Conservation (phyloP, 2,329 filamentous ascomycete species). For the Xylariaceae sp. region DNA sequence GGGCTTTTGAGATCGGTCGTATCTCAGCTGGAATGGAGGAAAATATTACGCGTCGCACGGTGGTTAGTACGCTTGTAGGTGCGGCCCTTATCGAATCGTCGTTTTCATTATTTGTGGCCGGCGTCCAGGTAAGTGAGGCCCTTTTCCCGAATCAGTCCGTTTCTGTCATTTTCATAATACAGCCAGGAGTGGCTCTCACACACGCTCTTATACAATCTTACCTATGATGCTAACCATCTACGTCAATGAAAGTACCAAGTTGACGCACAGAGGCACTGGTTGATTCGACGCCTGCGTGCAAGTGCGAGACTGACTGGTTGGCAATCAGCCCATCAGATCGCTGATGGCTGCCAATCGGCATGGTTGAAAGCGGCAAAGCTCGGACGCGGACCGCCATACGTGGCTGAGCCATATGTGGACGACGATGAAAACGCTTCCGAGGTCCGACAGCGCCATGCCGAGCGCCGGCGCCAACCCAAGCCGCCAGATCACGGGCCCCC, state of each 20-base stretch:
- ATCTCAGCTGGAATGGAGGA: constrained; percentile 71
- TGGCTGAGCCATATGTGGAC: constrained; percentile 33
- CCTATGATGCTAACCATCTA: constrained; percentile 4
- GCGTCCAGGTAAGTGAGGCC: constrained; percentile 56
- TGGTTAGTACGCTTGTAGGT: constrained; percentile 73
- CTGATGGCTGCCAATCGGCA: constrained; percentile 74
- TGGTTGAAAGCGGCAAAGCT: constrained; percentile 75
- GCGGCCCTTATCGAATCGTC: constrained; percentile 78
- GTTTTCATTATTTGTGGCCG: constrained; percentile 83
- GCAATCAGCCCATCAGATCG: constrained; percentile 78
- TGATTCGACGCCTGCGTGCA: constrained; percentile 68
- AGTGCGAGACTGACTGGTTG: constrained; percentile 80
- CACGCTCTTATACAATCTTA: too few relatives aligned
- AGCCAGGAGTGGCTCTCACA: background rate
- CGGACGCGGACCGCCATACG: constrained; percentile 73
- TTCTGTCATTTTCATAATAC: background rate
- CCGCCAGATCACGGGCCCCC: constrained; percentile 8
- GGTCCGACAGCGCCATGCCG: constrained; percentile 12
- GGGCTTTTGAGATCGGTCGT: constrained; percentile 71
- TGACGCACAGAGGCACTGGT: constrained; percentile 70
- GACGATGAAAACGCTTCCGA: constrained; percentile 27
- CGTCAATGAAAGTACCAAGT: constrained; percentile 59
- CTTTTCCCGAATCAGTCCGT: background rate
- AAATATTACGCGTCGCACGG: constrained; percentile 46
- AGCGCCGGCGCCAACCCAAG: constrained; percentile 7